These are phyloP conservation scores for Ogataea paraovalis DNA, from an alignment of 805 yeast genomes.

Conservation along the genomic window DNA sequence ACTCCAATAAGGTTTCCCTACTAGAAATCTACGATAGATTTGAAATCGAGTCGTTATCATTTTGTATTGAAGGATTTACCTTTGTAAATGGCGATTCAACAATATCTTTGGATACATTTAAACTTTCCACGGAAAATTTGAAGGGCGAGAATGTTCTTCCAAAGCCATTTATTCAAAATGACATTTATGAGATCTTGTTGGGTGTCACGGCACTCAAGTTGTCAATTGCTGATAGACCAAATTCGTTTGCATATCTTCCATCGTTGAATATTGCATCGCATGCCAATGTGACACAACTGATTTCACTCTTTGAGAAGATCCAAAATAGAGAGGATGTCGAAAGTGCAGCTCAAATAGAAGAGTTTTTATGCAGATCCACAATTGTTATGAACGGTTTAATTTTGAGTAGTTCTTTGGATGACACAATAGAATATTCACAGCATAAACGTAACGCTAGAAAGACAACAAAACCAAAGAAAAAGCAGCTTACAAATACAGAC, in stretches of 20 bases:
- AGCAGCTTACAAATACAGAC: neutral
- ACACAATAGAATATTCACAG: constrained; percentile 4
- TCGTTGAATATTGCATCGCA: constrained; percentile 13
- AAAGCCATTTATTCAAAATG: constrained; percentile 1
- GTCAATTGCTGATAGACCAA: neutral
- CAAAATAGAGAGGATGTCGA: constrained; percentile 11
- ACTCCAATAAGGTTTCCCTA: neutral
- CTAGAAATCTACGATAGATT: constrained; percentile 4
- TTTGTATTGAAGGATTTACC: constrained; percentile 7
- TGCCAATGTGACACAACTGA: constrained; percentile 3
- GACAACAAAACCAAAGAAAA: neutral
- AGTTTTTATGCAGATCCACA: constrained; percentile 21
- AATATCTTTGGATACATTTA: constrained; percentile 7
- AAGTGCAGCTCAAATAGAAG: constrained; percentile 9
- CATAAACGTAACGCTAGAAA: neutral
- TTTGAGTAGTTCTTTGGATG: constrained; percentile 14
- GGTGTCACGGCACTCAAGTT: constrained; percentile 11
- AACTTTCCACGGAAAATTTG: constrained; percentile 8
- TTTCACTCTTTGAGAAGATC: constrained; percentile 6
- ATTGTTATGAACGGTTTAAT: constrained; percentile 19
- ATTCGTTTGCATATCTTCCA: constrained; percentile 12
- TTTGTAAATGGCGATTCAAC: neutral
- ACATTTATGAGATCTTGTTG: constrained; percentile 9
- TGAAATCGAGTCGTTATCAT: constrained; percentile 2
- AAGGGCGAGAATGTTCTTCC: constrained; percentile 2